Conservation (phyloP, 2,329 filamentous ascomycete species). For the Hypoxylon sp. region DNA sequence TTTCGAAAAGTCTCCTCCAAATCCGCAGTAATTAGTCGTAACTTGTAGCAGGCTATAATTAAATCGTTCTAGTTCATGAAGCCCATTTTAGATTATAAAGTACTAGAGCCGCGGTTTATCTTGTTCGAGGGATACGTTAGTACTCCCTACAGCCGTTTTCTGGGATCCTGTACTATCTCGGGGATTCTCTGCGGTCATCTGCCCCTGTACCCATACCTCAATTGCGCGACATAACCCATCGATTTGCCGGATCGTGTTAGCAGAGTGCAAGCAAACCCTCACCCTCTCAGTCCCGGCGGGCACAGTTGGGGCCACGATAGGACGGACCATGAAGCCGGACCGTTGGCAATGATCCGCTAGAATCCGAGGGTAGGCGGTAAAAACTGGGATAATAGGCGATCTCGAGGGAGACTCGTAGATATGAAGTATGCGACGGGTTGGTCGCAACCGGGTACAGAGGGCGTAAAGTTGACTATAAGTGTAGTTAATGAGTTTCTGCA, state of each 20-base stretch:
- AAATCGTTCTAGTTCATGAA: not conserved
- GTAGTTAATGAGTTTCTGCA: constrained; percentile 62
- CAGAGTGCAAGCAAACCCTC: constrained; percentile 71
- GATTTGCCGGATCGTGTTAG: constrained; percentile 68
- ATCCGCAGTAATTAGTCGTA: not conserved
- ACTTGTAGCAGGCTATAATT: constrained; percentile 4
- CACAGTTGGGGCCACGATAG: constrained; percentile 73
- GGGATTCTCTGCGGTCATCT: not conserved
- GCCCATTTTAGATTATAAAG: constrained; percentile 9
- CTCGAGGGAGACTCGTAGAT: constrained; percentile 56
- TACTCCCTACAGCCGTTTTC: not conserved
- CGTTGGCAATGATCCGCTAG: constrained; percentile 69
- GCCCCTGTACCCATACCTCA: constrained; percentile 44
- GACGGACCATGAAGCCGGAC: constrained; percentile 67
- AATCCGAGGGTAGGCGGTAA: constrained; percentile 66
- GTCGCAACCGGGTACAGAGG: constrained; percentile 47
- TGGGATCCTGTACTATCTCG: constrained; percentile 1
- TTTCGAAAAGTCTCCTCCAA: constrained; percentile 46
- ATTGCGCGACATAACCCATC: constrained; percentile 61
- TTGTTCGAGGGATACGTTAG: constrained; percentile 8
- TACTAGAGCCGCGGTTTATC: constrained; percentile 35
- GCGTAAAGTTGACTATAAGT: constrained; percentile 60
- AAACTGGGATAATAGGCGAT: constrained; percentile 71
- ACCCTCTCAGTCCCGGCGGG: constrained; percentile 70
- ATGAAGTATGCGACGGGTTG: constrained; percentile 42